phyloP scores from a whole-genome alignment of 768 basidiomycete genomes.

The Boletus sp. region DNA sequence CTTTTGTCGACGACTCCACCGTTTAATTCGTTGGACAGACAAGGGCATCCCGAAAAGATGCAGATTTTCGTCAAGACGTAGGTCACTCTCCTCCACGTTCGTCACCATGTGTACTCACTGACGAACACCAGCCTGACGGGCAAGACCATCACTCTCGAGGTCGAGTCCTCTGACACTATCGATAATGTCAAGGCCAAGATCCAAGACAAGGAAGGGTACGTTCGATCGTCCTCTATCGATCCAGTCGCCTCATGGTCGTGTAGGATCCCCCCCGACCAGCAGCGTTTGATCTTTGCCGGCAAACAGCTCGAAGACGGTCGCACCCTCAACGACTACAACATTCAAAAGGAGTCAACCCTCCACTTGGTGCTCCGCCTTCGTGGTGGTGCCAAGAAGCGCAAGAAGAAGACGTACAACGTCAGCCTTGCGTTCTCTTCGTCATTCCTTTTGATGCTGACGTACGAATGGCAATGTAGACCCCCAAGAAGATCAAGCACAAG shows the following conservation, averaged over 20 bases:
- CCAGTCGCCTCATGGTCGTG: constrained; percentile 2
- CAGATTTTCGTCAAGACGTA: constrained; percentile 99
- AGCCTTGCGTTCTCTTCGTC: constrained; percentile 27
- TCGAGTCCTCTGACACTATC: constrained; percentile 95
- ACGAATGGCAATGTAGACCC: constrained; percentile 53
- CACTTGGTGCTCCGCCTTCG: constrained; percentile 96
- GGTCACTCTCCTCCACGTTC: constrained; percentile 28
- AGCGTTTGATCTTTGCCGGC: constrained; percentile 97
- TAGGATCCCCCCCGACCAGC: constrained; percentile 91
- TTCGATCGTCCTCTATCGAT: neutral
- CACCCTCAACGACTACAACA: constrained; percentile 93
- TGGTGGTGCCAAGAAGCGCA: constrained; percentile 99
- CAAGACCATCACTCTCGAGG: constrained; percentile 98
- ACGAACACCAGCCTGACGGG: constrained; percentile 77
- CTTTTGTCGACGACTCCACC: constrained; percentile 95
- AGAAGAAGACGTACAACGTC: constrained; percentile 99
- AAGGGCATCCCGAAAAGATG: constrained; percentile 75
- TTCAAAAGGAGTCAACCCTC: constrained; percentile 99
- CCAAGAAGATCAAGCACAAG: constrained; percentile 99
- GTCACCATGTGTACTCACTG: constrained; percentile 2
- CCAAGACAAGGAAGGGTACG: constrained; percentile 94
- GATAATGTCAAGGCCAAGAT: constrained; percentile 99
- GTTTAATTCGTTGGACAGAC: constrained; percentile 88
- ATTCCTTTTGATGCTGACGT: constrained; percentile 3
- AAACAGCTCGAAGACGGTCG: constrained; percentile 99